Percentiles rank a stretch among this genome's conserved stretches.
phyloP scores from a whole-genome alignment of 1,139 yeast genomes.

The Nakaseomyces delphensis region DNA sequence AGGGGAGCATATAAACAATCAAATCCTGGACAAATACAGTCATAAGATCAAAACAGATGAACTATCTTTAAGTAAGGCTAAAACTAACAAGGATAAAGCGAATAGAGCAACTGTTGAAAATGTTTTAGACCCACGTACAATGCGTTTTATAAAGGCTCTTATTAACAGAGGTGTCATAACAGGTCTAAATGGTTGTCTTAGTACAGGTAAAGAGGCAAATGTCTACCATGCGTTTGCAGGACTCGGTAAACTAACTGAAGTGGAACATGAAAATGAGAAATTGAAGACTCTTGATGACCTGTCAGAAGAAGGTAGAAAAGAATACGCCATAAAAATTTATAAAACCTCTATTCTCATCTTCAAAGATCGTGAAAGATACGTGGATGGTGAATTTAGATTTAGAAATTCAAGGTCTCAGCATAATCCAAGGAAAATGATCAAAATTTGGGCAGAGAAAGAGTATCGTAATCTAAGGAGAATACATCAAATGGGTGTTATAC shows the following conservation, averaged over 20 bases:
- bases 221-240: slow-evolving; percentile 90
- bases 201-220: slow-evolving; percentile 97
- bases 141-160: slow-evolving; percentile 70
- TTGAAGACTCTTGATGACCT: slow-evolving; percentile 1
- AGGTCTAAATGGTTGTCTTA: slow-evolving; percentile 84
- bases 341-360: slow-evolving; percentile 93
- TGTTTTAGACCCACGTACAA: slow-evolving; percentile 89
- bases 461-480: slow-evolving; percentile 84
- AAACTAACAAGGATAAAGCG: slow-evolving; percentile 68
- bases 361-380: slow-evolving; percentile 92
- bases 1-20: slow-evolving; percentile 40
- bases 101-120: slow-evolving; percentile 96
- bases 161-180: slow-evolving; percentile 76
- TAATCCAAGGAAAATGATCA: slow-evolving; percentile 95
- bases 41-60: slow-evolving; percentile 58
- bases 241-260: slow-evolving; percentile 29
- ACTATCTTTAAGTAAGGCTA: slow-evolving; percentile 43
- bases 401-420: slow-evolving; percentile 76
- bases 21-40: slow-evolving; percentile 52
- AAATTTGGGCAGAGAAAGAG: slow-evolving; percentile 98
- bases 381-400: slow-evolving; percentile 91
- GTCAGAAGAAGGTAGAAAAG: slow-evolving; percentile 32
- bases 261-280: slow-evolving; percentile 9
- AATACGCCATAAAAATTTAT: slow-evolving; percentile 85
- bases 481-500: slow-evolving; percentile 60